Evolutionary conservation across 768 basidiomycete genomes (phyloP).

Genomic region (Leucocoprinus birnbaumii): DNA sequence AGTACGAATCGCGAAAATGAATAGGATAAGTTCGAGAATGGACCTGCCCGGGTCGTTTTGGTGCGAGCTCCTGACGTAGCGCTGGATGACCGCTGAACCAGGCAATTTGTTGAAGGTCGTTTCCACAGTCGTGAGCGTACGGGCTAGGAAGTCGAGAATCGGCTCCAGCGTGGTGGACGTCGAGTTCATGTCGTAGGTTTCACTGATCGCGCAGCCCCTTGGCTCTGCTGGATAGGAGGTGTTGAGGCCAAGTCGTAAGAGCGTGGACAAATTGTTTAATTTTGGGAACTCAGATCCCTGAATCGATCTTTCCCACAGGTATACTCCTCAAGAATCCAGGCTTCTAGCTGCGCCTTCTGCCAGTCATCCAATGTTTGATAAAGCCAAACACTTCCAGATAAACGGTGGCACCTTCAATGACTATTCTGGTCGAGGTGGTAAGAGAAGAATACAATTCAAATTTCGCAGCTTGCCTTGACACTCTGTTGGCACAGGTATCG

Average conservation of each 20-base stretch:
- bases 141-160: slow-evolving; percentile 64
- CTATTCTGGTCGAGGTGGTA: too few relatives aligned
- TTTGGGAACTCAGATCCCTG: background rate
- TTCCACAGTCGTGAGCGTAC: slow-evolving; percentile 56
- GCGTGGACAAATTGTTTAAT: slow-evolving; percentile 3
- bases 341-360: too few relatives aligned
- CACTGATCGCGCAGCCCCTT: background rate
- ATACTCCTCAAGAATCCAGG: too few relatives aligned
- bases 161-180: slow-evolving; percentile 37
- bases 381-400: too few relatives aligned
- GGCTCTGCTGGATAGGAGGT: background rate
- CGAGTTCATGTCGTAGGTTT: slow-evolving; percentile 23
- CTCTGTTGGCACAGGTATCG: too few relatives aligned
- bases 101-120: slow-evolving; percentile 72
- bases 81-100: slow-evolving; percentile 79
- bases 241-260: background rate
- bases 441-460: too few relatives aligned
- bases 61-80: slow-evolving; percentile 93
- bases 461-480: too few relatives aligned
- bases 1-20: slow-evolving; percentile 87
- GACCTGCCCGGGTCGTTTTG: slow-evolving; percentile 95
- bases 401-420: too few relatives aligned
- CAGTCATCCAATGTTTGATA: too few relatives aligned
- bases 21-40: slow-evolving; percentile 82
- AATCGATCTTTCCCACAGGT: too few relatives aligned